These are phyloP conservation scores for Epichloe elymi DNA, from an alignment of 2,329 filamentous ascomycete species.

Conservation along the genomic window DNA sequence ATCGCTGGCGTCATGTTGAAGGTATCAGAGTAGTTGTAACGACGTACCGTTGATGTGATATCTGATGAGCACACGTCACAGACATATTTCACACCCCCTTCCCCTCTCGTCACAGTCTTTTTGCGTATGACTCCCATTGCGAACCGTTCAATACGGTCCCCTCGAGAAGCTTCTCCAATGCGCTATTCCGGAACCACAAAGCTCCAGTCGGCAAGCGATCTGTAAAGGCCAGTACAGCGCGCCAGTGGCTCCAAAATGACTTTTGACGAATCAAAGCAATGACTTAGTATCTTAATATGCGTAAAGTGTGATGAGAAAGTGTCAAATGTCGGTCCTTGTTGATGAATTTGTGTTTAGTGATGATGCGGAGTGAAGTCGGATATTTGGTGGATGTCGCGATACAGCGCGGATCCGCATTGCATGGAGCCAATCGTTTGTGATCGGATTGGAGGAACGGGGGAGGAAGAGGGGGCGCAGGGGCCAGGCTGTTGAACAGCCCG, in stretches of 20 bases:
- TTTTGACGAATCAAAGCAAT: conserved; percentile 9
- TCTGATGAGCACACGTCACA: conserved; percentile 95
- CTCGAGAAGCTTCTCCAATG: background rate
- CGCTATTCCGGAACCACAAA: background rate
- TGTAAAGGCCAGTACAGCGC: background rate
- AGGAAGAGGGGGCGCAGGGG: background rate
- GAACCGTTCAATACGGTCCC: background rate
- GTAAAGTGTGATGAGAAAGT: conserved; percentile 18
- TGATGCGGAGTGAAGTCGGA: conserved; percentile 9
- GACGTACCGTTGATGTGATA: conserved; percentile 84
- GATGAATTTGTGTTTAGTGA: conserved; percentile 8
- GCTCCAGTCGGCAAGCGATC: background rate
- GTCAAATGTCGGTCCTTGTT: conserved; percentile 4
- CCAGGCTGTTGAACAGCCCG: background rate
- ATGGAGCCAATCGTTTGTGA: background rate
- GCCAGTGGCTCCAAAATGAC: conserved; percentile 1
- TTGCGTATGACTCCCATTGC: conserved; percentile 90
- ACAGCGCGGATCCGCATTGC: conserved; percentile 2
- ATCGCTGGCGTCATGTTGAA: background rate
- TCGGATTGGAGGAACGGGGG: background rate
- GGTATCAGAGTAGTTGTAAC: conserved; percentile 2
- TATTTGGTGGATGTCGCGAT: conserved; percentile 6
- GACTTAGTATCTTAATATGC: conserved; percentile 8
- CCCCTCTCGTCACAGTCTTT: conserved; percentile 75
- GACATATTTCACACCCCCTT: conserved; percentile 88